Conservation (phyloP, 495 filamentous ascomycete species). For the Hypoxylon cercidicola region DNA sequence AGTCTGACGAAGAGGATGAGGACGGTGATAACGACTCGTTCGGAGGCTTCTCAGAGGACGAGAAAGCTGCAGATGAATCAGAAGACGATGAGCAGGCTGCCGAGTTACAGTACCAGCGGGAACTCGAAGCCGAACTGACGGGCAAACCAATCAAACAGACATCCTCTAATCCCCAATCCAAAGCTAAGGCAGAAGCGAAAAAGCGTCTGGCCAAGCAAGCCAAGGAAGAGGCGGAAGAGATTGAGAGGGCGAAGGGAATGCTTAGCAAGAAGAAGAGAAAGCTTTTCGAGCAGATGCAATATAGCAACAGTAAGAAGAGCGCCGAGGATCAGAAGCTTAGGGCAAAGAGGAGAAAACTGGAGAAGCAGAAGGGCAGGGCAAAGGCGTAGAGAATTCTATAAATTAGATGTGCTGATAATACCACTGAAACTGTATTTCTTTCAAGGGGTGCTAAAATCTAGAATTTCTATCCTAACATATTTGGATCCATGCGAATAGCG, state of each 20-base stretch:
- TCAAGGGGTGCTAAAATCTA: background rate
- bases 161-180: slow-evolving; percentile 62
- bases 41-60: slow-evolving; percentile 56
- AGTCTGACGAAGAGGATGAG: slow-evolving; percentile 52
- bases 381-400: slow-evolving; percentile 45
- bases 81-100: slow-evolving; percentile 62
- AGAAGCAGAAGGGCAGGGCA: slow-evolving; percentile 65
- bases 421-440: slow-evolving; percentile 20
- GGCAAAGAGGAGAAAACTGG: slow-evolving; percentile 87
- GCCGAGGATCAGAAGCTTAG: slow-evolving; percentile 78
- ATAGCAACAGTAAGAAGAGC: slow-evolving; percentile 84
- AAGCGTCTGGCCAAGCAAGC: slow-evolving; percentile 77
- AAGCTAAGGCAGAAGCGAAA: slow-evolving; percentile 67
- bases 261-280: slow-evolving; percentile 91
- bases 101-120: slow-evolving; percentile 73
- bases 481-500: slow-evolving; percentile 15
- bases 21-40: slow-evolving; percentile 51
- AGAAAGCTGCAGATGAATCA: slow-evolving; percentile 52
- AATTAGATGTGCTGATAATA: slow-evolving; percentile 45
- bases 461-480: no score
- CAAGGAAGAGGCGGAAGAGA: slow-evolving; percentile 79
- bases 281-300: slow-evolving; percentile 90
- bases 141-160: slow-evolving; percentile 59
- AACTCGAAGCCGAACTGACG: slow-evolving; percentile 89
- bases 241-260: slow-evolving; percentile 91